Evolutionary conservation across 192 early-diverging fungal species (phyloP).

Genomic region (Linnemannia schmuckeri): DNA sequence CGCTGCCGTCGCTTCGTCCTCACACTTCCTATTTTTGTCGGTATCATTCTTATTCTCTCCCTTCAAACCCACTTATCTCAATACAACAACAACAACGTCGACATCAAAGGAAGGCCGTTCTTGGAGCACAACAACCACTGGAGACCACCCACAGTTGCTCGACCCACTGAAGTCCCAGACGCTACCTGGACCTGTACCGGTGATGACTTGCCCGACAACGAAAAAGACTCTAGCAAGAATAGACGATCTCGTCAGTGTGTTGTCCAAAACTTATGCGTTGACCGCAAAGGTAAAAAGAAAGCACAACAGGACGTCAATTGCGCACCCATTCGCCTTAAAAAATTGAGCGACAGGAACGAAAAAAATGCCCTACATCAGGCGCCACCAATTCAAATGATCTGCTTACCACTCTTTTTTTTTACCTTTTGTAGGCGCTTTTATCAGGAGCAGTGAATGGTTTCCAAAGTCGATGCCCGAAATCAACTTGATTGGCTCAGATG

Average conservation of each 20-base stretch:
- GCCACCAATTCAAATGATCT: neutral
- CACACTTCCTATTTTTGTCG: too few species aligned
- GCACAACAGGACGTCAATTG: neutral
- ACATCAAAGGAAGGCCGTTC: neutral
- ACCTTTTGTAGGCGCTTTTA: slow-evolving; percentile 4
- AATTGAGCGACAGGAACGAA: neutral
- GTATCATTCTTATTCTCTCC: neutral
- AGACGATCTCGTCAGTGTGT: slow-evolving; percentile 5
- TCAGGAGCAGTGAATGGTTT: neutral
- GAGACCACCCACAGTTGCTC: neutral
- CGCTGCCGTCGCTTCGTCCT: neutral
- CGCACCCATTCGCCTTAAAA: neutral
- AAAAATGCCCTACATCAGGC: neutral
- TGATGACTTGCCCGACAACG: neutral
- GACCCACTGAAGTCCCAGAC: neutral
- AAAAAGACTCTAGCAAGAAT: neutral
- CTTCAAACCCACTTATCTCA: neutral
- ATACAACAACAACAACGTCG: neutral
- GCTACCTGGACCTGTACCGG: slow-evolving; percentile 8
- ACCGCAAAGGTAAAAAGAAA: neutral
- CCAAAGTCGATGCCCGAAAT: neutral
- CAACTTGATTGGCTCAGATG: slow-evolving; percentile 18
- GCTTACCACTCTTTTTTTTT: neutral
- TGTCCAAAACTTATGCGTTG: neutral
- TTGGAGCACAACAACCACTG: neutral